Percentiles rank a stretch among this genome's conserved stretches.
Conservation (phyloP, 1,139 yeast species). For the Sugiyamaella paludigena region DNA sequence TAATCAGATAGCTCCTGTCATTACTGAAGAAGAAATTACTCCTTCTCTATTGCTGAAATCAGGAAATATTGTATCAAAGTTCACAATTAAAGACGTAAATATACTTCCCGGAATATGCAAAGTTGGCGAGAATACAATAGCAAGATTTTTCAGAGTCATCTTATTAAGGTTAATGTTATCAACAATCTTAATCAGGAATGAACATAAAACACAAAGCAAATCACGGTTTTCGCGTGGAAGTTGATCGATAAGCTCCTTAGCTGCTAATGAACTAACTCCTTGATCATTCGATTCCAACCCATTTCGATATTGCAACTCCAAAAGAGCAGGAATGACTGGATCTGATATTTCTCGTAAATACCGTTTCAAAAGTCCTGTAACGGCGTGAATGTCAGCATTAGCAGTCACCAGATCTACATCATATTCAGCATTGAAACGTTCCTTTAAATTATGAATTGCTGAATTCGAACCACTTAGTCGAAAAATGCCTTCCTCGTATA, state of each 20-base stretch:
- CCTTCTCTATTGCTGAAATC: slow-evolving; percentile 5
- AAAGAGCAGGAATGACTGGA: slow-evolving; percentile 55
- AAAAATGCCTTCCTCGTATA: slow-evolving; percentile 86
- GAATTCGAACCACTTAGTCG: slow-evolving; percentile 88
- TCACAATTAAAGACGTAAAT: slow-evolving; percentile 59
- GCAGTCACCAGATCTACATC: slow-evolving; percentile 64
- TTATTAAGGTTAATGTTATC: slow-evolving; percentile 64
- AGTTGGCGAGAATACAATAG: slow-evolving; percentile 86
- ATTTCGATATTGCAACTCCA: slow-evolving; percentile 43
- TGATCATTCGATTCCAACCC: slow-evolving; percentile 39
- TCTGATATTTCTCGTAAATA: slow-evolving; percentile 71
- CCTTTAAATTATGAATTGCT: slow-evolving; percentile 68
- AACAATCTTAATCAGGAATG: slow-evolving; percentile 63
- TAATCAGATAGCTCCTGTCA: no score
- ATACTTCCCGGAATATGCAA: slow-evolving; percentile 67
- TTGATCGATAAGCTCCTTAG: slow-evolving; percentile 35
- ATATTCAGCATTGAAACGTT: slow-evolving; percentile 52
- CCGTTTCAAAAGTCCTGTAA: slow-evolving; percentile 72
- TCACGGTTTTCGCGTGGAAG: slow-evolving; percentile 57
- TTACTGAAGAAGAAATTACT: no score
- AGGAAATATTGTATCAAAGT: slow-evolving; percentile 58
- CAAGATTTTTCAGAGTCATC: slow-evolving; percentile 75
- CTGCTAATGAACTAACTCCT: slow-evolving; percentile 34
- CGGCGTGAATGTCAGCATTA: slow-evolving; percentile 64
- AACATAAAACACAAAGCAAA: slow-evolving; percentile 62